Evolutionary conservation across 768 basidiomycete species (phyloP).

Genomic region (Suillus variegatus): DNA sequence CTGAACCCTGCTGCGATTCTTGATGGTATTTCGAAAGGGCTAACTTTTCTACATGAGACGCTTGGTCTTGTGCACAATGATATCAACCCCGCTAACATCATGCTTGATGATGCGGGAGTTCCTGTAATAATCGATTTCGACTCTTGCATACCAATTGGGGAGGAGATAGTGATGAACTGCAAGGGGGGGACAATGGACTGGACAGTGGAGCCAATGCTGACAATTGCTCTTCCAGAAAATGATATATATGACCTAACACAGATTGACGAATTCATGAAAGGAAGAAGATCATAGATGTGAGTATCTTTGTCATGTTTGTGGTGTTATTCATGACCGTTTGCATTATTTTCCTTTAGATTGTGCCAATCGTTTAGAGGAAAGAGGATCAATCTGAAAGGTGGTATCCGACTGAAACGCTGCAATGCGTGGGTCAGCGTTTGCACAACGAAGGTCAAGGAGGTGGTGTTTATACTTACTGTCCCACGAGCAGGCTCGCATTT

Average conservation of each 20-base stretch:
- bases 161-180: not conserved
- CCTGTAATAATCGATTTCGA: constrained; percentile 29
- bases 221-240: not conserved
- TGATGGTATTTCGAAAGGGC: constrained; percentile 18
- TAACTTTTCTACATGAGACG: constrained; percentile 24
- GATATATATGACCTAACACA: not conserved
- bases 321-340: not conserved
- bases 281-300: not conserved
- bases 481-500: not conserved
- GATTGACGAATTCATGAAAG: not conserved
- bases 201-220: not conserved
- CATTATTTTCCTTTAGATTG: not conserved
- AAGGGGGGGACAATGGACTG: not conserved
- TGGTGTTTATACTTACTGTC: not conserved
- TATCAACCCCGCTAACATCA: constrained; percentile 28
- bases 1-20: not conserved
- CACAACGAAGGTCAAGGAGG: not conserved
- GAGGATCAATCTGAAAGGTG: not conserved
- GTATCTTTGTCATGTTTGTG: not conserved
- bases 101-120: constrained; percentile 21
- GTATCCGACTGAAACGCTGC: not conserved
- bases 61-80: constrained; percentile 30
- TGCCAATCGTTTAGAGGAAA: not conserved
- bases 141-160: constrained; percentile 8
- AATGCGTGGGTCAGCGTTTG: not conserved